Base-by-base conservation (phyloP, 768 basidiomycete genomes). In the Filobasidium floriforme region DNA sequence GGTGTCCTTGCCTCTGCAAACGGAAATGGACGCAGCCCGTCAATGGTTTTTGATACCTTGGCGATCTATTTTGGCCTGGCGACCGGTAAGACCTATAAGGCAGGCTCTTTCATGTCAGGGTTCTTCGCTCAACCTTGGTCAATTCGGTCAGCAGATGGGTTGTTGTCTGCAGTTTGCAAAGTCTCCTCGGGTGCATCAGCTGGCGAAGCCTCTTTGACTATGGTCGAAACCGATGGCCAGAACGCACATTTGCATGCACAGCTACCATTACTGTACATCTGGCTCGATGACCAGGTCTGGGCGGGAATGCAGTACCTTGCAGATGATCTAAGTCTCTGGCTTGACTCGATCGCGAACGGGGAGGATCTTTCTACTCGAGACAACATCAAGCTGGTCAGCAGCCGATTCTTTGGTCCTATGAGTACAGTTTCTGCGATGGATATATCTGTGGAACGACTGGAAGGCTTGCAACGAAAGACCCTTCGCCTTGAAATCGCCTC, bases 251-350 rank as follows among this genome's bases (percentile, higher is more conserved):
- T 37, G 32, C 32, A 9, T 37, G 32, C 32, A 4, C 32, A 37
- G 32, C 32, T 37, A 4, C 32, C 32, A 37, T 4, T 9, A 15
- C 24, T 57, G 55, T 5, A 26, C 55, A 57, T 32, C 55, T 57
- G 46, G 29, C 24, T 65, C 59, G 81, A 84, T 11, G 94, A 97
- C 76, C 73, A 79, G 6, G 68, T 81, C 1, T 77, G 92, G 9
- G 90, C 97, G 73, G 84, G 85, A 14, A 76, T 98, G 19, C 92
- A 97, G 76, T 88, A 87, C 72, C 90, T 88, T 82, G 87, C 86
- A 7, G 96, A 99, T 73, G 92, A 97, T 73, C 75, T 87, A 29
- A 80, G 86, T n/a, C 90, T 89, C 72, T 82, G 88, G 60, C 71
- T 87, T 3, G 88, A 88, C 61, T 81, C 80, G 18, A 77, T 81